Conservation (phyloP, 805 yeast genomes). For the Metschnikowia orientalis region DNA sequence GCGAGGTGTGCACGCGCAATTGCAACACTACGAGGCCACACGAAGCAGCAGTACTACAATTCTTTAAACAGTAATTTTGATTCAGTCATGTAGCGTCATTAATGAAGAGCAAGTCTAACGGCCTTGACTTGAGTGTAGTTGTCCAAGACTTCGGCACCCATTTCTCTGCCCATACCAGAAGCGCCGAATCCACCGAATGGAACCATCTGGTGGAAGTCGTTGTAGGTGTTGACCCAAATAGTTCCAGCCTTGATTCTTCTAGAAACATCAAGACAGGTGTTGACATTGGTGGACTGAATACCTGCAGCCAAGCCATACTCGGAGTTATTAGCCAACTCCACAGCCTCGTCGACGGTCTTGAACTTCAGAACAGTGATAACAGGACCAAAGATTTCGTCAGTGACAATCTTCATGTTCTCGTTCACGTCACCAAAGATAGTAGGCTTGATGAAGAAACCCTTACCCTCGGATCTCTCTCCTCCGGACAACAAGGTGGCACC, state of each 20-base stretch:
- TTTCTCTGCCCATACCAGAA: slow-evolving; percentile 91
- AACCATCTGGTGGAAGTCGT: slow-evolving; percentile 80
- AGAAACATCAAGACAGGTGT: slow-evolving; percentile 72
- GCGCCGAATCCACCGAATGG: slow-evolving; percentile 93
- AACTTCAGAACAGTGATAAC: slow-evolving; percentile 83
- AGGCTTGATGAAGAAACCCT: slow-evolving; percentile 73
- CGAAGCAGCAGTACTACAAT: neutral
- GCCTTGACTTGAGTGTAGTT: slow-evolving; percentile 85
- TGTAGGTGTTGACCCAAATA: slow-evolving; percentile 87
- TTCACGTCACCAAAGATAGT: slow-evolving; percentile 82
- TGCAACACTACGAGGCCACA: too few species aligned
- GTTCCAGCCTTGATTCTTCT: slow-evolving; percentile 80
- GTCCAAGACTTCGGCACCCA: slow-evolving; percentile 83
- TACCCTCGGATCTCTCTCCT: slow-evolving; percentile 49
- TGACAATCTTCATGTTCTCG: slow-evolving; percentile 68
- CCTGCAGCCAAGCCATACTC: slow-evolving; percentile 90
- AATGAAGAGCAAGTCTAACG: slow-evolving; percentile 51
- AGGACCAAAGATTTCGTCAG: slow-evolving; percentile 94
- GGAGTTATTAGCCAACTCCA: slow-evolving; percentile 73
- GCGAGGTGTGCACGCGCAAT: too few species aligned
- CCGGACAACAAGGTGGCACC: slow-evolving; percentile 84
- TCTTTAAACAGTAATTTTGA: neutral
- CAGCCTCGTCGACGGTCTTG: slow-evolving; percentile 75
- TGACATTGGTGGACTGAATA: slow-evolving; percentile 71
- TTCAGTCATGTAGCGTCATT: neutral